Base-by-base conservation (phyloP, 2,329 filamentous ascomycete species). In the Arthrinium puccinioides region DNA sequence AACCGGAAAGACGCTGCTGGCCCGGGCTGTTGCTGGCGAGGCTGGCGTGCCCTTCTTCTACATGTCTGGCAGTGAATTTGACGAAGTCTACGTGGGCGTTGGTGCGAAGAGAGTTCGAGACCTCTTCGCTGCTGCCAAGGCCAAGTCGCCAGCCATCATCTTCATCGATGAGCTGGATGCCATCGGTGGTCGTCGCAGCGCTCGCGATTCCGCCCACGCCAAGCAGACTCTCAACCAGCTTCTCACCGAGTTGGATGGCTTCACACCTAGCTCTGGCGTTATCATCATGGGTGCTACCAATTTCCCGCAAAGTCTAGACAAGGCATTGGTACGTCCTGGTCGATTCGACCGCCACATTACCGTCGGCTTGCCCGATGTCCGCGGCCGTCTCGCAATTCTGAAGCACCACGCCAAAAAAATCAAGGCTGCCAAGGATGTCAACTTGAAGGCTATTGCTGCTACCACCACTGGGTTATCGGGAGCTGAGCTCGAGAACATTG, bases 11-110 rank as follows among this genome's bases (percentile, higher is more conserved):
- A 98, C 92, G 10, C 76, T 98, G 27, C 76, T 98, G 43, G 92
- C 92, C 45, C 83, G 92, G 53, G 94, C 92, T 38, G 92, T 98
- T 43, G 92, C 92, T 32, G 92, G 92, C 36, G 92, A 98, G 67
- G 89, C 92, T 37, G 92, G 90, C 39, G 92, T 98, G 14, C 92
- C 92, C 2, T 98, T 98, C 73, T 98, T 97, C 73, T 98, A 96
- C 74, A 97, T 98, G 90, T 98, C 92, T 55, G 92, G 92, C 35
- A 94, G 87, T 41, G 92, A 98, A 60, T 98, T 98, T 56, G 92
- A 98, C 55, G 92, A 98, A 63, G 84, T 98, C 36, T 98, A 96
- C 55, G 94, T 98, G 24, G 92, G 92, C 56, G 92, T 98, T 37
- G 88, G 89, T 56, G 88, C 88, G 31, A 95, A 98, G 71, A 85